Percentiles rank a stretch among this genome's conserved stretches.
These are phyloP conservation scores for Neurospora africana DNA, from an alignment of 495 filamentous ascomycete species.

Conservation along the genomic window DNA sequence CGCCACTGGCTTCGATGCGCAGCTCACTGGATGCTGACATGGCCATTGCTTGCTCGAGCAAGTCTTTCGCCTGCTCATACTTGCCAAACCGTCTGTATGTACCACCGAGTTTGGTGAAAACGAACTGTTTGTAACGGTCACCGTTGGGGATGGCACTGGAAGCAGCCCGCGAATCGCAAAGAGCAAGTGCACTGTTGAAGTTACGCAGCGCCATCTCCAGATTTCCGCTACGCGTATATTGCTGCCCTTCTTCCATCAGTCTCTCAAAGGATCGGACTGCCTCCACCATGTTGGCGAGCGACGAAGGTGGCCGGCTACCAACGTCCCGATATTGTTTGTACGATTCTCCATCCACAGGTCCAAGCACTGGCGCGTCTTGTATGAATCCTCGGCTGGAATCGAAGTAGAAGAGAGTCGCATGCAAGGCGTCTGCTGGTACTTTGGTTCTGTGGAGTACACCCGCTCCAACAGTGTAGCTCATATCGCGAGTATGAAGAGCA, in stretches of 20 bases:
- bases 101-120: constrained; percentile 10
- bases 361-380: constrained; percentile 10
- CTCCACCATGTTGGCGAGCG: constrained; percentile 7
- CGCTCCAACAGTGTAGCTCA: constrained; percentile 8
- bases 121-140: not conserved
- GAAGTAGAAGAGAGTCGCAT: constrained; percentile 16
- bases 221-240: not conserved
- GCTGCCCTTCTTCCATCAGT: constrained; percentile 1
- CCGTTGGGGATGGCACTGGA: not conserved
- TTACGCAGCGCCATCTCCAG: constrained; percentile 1
- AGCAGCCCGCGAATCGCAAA: constrained; percentile 1
- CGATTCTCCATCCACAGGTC: constrained; percentile 6
- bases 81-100: constrained; percentile 14
- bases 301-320: not conserved
- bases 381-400: constrained; percentile 10
- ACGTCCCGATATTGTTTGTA: constrained; percentile 10
- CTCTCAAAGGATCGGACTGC: constrained; percentile 6
- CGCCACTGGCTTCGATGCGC: constrained; percentile 13
- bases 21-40: not conserved
- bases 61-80: constrained; percentile 10
- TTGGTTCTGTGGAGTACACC: constrained; percentile 4
- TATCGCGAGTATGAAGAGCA: not conserved
- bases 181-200: constrained; percentile 5
- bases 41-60: constrained; percentile 4
- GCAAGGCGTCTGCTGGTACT: constrained; percentile 4